Evolutionary conservation across 2,329 filamentous ascomycete genomes (phyloP), one percentile per base, ranked within the genome.

Genomic region (Aotearoamyces nothofagi): DNA sequence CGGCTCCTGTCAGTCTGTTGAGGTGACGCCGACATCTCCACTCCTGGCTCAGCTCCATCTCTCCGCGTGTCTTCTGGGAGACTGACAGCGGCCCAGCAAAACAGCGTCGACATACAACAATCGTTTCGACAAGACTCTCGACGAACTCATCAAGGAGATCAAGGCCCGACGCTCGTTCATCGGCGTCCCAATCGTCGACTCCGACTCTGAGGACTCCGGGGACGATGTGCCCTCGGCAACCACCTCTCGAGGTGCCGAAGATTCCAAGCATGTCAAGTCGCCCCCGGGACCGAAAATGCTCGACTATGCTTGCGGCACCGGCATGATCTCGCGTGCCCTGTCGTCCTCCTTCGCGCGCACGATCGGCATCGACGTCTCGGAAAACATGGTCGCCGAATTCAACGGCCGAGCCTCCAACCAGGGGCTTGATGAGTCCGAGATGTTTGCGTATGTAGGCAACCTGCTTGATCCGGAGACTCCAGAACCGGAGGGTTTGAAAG

Each of bases 261-360:
- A 7, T 7, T 7, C n/a, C 19, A n/a, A 7, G 8, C 8, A n/a
- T n/a, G 19, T 7, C 19, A n/a, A 20, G 19, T 7, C 19, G 19
- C 19, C 19, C 19, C 8, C n/a, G 19, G n/a, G 19, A n/a, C 19
- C n/a, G n/a, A 62, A 63, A 25, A 52, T 82, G 12, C 57, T 84
- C 2, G 79, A 86, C 47, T 86, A 84, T 50, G 79, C 79, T 10
- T 84, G 78, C 45, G 79, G 79, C 6, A 74, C 75, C 5, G 77
- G 77, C 2, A 51, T 69, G 31, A 58, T 80, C 37, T 76, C 75
- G 19, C 29, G 75, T 66, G 59, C 68, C 9, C 58, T 79, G 9
- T 66, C 63, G 2, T 68, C 72, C 2, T 73, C 68, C 40, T 63
- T 70, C 3, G 71, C 67, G 1, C 61, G 73, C 38, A 68, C 69